Evolutionary conservation across 306 rosid species (phyloP).

Genomic region (Abrus pulchellus): DNA sequence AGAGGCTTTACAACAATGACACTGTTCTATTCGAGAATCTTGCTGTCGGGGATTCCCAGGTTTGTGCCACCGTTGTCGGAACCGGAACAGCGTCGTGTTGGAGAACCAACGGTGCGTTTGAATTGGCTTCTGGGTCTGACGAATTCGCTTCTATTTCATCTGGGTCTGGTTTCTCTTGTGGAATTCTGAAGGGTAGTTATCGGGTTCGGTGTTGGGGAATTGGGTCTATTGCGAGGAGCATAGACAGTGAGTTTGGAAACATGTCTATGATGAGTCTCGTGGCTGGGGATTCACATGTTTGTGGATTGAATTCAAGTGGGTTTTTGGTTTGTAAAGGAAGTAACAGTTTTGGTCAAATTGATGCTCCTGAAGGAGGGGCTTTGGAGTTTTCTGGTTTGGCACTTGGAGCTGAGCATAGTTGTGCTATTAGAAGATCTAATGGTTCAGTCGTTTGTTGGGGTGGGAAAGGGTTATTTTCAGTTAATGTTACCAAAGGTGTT

Average conservation of each 20-base stretch:
- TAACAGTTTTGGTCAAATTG: conserved; percentile 72
- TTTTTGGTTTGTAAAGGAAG: conserved; percentile 70
- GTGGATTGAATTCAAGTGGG: conserved; percentile 74
- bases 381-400: conserved; percentile 66
- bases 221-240: conserved; percentile 33
- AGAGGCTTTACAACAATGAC: conserved; percentile 61
- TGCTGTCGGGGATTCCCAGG: conserved; percentile 73
- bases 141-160: conserved; percentile 73
- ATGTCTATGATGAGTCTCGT: conserved; percentile 64
- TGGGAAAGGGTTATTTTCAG: conserved; percentile 56
- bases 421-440: conserved; percentile 69
- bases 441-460: conserved; percentile 90
- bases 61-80: conserved; percentile 69
- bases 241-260: conserved; percentile 60
- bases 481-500: conserved; percentile 43
- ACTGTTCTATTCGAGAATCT: conserved; percentile 67
- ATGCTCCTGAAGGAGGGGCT: conserved; percentile 60
- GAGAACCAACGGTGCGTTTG: conserved; percentile 47
- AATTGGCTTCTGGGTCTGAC: conserved; percentile 50
- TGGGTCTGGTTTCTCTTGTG: conserved; percentile 89
- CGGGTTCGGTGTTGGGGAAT: conserved; percentile 79
- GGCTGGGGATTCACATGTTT: conserved; percentile 83
- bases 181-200: conserved; percentile 50
- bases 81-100: conserved; percentile 70
- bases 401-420: conserved; percentile 77